Evolutionary conservation across 768 basidiomycete genomes (phyloP).

Genomic region (Mycena metata): DNA sequence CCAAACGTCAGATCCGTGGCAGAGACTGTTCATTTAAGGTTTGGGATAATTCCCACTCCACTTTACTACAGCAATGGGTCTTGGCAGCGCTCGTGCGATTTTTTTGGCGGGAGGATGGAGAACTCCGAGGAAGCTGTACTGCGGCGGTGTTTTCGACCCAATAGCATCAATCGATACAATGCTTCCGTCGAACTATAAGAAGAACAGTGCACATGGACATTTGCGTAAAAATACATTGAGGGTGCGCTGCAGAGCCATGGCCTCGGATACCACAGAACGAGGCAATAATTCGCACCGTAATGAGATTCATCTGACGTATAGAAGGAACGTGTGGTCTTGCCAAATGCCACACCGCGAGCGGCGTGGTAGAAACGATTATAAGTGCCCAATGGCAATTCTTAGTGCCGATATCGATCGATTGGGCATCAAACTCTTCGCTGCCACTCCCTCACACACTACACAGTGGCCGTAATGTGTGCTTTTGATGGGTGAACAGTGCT

Average conservation of each 20-base stretch:
- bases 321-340: slow-evolving; percentile 10
- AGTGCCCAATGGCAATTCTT: slow-evolving; percentile 10
- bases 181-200: slow-evolving; percentile 5
- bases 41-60: slow-evolving; percentile 7
- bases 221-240: slow-evolving; percentile 5
- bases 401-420: slow-evolving; percentile 9
- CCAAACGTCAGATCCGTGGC: slow-evolving; percentile 34
- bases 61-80: neutral
- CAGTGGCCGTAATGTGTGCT: neutral
- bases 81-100: neutral
- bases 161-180: slow-evolving; percentile 7
- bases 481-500: slow-evolving; percentile 3
- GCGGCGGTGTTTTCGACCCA: neutral
- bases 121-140: neutral
- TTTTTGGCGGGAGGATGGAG: neutral
- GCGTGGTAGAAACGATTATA: slow-evolving; percentile 5
- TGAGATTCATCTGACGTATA: slow-evolving; percentile 16
- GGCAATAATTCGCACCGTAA: slow-evolving; percentile 4
- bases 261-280: slow-evolving; percentile 10
- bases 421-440: neutral
- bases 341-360: slow-evolving; percentile 10
- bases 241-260: slow-evolving; percentile 8
- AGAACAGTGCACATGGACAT: slow-evolving; percentile 5
- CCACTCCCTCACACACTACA: slow-evolving; percentile 4
- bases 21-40: slow-evolving; percentile 1